Evolutionary conservation across 208 protist species (phyloP).

Genomic region (Leishmania lainsoni): DNA sequence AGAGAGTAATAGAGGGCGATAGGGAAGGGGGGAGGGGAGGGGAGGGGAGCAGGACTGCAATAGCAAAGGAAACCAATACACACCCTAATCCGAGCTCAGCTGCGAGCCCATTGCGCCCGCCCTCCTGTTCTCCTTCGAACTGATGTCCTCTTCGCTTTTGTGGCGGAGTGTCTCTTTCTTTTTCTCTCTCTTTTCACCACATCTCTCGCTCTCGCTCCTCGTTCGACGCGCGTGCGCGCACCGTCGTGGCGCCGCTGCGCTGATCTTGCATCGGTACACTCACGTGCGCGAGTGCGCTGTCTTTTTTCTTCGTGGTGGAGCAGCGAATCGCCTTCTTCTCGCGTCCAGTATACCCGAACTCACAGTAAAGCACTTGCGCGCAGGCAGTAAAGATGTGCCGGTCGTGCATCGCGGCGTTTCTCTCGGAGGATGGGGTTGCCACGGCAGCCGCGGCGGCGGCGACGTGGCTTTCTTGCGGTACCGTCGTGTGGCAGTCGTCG

Average conservation of each 20-base stretch:
- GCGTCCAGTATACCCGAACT: not conserved
- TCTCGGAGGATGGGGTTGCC: not conserved
- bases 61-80: not conserved
- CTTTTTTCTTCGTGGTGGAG: not conserved
- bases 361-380: not conserved
- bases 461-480: not conserved
- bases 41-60: not conserved
- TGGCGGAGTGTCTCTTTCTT: not conserved
- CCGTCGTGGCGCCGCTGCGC: not conserved
- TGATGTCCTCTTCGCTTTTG: not conserved
- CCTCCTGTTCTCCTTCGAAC: not conserved
- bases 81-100: not conserved
- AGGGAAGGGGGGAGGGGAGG: not conserved
- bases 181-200: not conserved
- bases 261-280: not conserved
- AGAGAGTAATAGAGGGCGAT: not conserved
- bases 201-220: not conserved
- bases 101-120: not conserved
- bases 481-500: not conserved
- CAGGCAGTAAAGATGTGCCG: not conserved
- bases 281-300: too few species aligned
- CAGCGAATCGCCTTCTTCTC: not conserved
- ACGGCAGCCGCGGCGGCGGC: not conserved
- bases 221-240: not conserved
- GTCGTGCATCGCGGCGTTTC: not conserved